A percentile compares a stretch with the other conserved stretches of the same genome.
These are phyloP conservation scores for Pyrus betulifolia DNA, from an alignment of 306 rosid genomes.

Conservation along the genomic window DNA sequence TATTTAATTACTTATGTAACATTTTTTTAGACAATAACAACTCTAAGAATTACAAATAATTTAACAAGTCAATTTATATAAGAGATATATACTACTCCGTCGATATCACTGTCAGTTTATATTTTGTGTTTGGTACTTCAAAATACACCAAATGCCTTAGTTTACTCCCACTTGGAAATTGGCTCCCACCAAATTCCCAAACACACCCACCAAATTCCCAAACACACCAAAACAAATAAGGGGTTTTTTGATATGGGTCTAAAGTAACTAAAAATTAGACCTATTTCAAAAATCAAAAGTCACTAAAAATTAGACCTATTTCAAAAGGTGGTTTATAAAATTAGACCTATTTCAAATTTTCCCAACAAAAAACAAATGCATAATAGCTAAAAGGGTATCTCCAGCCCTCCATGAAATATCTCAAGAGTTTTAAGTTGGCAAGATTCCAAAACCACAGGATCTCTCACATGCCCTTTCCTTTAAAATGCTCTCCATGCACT, in stretches of 20 bases:
- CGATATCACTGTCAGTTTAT: not conserved
- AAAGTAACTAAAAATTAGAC: too few relatives aligned
- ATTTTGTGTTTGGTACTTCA: too few relatives aligned
- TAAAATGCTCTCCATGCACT: constrained; percentile 34
- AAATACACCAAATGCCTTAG: not conserved
- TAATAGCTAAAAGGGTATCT: constrained; percentile 15
- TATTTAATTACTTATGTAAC: too few relatives aligned
- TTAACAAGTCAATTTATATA: not conserved
- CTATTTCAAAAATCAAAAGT: too few relatives aligned
- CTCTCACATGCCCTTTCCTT: constrained; percentile 10
- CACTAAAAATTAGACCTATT: too few relatives aligned
- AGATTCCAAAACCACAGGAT: constrained; percentile 34
- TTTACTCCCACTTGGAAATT: not conserved
- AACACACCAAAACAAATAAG: not conserved
- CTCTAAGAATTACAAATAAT: not conserved
- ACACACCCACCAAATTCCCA: not conserved
- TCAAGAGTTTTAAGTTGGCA: not conserved
- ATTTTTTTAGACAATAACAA: too few relatives aligned
- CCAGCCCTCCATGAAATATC: not conserved
- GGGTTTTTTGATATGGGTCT: too few relatives aligned
- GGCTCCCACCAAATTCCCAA: not conserved
- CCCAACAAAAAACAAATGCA: constrained; percentile 1
- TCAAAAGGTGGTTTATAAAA: too few relatives aligned
- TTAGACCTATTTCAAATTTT: too few relatives aligned
- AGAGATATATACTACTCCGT: not conserved